Base-by-base conservation (phyloP, 2,329 filamentous ascomycete genomes). In the Fusarium acutatum region DNA sequence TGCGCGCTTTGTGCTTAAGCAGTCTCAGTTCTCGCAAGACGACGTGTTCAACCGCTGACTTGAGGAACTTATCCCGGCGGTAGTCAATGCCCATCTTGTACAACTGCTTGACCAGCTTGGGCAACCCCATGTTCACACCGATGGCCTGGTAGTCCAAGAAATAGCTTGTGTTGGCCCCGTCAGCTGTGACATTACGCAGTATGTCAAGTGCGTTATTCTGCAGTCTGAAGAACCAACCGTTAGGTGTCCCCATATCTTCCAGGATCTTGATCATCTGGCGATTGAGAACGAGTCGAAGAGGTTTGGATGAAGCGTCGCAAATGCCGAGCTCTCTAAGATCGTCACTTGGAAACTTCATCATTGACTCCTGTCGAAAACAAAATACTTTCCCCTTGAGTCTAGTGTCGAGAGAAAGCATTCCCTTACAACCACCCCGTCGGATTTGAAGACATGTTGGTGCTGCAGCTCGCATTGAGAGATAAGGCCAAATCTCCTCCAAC, bases 181-280 rank as follows among this genome's bases (percentile, higher is more conserved):
- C 88, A 1, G 86, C 82, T 0, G 91, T 91, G 52, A 92, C 89
- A 17, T 82, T 81, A 7, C 89, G 87, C 9, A 97, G 83, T 18
- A 86, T 83, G 1, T 86, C 73, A 7, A 96, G 82, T 34, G 91
- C 91, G n/a, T 84, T 82, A 2, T 85, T 83, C 79, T 96, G 94
- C 3, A 94, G 81, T 0, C 85, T 77, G 17, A 92, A 78, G 72
- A 97, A 96, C 79, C 88, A 92, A 0, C 81, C 63, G 3, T 83
- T 77, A 0, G 85, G 79, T 0, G 93, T 90, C 0, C 88, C 87
- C 80, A 96, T 90, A 73, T 97, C 94, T 77, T 97, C 94, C 2
- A 97, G 81, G 10, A 97, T 94, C 79, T 97, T 97, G 82, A 97
- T 94, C 69, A 95, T 86, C 73, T 94, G 93, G 2, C 92, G 90